Evolutionary conservation across 2,329 filamentous ascomycete genomes (phyloP), one percentile per base, ranked within the genome.

Genomic region (Coniochaeta prunicola): DNA sequence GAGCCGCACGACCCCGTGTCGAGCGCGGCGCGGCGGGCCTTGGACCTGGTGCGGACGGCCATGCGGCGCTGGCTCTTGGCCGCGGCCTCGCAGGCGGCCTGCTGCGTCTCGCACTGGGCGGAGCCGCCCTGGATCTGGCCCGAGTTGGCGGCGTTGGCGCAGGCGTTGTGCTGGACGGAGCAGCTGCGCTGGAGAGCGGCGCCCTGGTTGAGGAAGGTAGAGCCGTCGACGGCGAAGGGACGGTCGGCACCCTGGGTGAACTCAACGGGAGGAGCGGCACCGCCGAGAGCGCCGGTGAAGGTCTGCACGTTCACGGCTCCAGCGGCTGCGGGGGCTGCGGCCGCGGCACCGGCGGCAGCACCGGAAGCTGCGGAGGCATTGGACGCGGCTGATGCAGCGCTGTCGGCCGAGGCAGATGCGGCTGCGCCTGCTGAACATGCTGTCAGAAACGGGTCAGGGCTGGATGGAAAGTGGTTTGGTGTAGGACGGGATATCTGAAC

Each of bases 171-270:
- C 70, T 80, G 78, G 38, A 80, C 71, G 59, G 77, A 74, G 66
- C 78, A 81, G 12, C 77, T 78, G 28, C 78, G 76, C 68, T 75
- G 72, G 59, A 78, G 66, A 10, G 78, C 78, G 36, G 76, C 77
- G 50, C 71, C 74, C 10, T 67, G 64, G 63, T 76, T 76, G 5
- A 78, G 73, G 69, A 86, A 87, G 61, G 77, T 82, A 58, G 78
- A 77, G 17, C 77, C 78, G 59, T 80, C 84, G 62, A 84, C 84
- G 55, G 68, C 71, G 68, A 81, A 82, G 57, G 77, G 77, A 17
- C 74, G 74, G 50, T 70, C 64, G 10, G 69, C 63, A 31, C 66
- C 60, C 38, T 70, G 68, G 4, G 68, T 67, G 64, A 69, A 70
- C 63, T 71, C 62, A 28, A 80, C 76, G 4, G 78, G 66, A 1